Conservation (phyloP, 306 rosid genomes). For the Rosa chinensis region DNA sequence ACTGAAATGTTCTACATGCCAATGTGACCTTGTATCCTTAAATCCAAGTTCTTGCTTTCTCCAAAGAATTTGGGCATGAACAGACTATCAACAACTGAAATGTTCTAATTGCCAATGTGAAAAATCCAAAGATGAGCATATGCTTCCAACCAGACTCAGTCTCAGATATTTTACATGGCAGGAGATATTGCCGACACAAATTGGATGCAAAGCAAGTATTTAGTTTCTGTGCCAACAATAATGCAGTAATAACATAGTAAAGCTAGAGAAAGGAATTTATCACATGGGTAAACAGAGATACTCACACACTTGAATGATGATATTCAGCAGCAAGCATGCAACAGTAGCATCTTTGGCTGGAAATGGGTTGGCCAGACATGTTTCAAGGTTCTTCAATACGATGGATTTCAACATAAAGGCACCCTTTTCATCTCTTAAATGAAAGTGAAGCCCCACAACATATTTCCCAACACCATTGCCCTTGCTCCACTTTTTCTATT, state of each 20-base stretch:
- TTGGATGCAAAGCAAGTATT: not conserved
- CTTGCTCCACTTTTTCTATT: not conserved
- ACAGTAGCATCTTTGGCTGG: conserved; percentile 1
- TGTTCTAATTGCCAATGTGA: not conserved
- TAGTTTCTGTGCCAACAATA: not conserved
- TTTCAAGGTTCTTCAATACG: not conserved
- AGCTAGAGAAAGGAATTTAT: not conserved
- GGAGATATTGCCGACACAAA: not conserved
- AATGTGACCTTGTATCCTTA: not conserved
- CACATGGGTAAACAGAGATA: not conserved
- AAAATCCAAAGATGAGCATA: not conserved
- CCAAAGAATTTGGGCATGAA: too few relatives aligned
- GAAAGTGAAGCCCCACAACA: conserved; percentile 8
- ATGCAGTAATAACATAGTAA: not conserved
- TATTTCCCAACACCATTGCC: not conserved
- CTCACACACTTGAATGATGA: not conserved
- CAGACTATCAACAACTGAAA: not conserved
- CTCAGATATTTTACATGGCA: not conserved
- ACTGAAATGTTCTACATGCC: not conserved
- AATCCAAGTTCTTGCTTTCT: not conserved
- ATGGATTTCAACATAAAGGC: conserved; percentile 8
- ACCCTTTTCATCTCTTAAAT: not conserved
- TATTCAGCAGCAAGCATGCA: conserved; percentile 2
- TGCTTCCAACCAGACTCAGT: not conserved
- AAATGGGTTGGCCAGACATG: conserved; percentile 18